Evolutionary conservation across 2,329 filamentous ascomycete genomes (phyloP).

Genomic region (Sclerotinia trifoliorum): DNA sequence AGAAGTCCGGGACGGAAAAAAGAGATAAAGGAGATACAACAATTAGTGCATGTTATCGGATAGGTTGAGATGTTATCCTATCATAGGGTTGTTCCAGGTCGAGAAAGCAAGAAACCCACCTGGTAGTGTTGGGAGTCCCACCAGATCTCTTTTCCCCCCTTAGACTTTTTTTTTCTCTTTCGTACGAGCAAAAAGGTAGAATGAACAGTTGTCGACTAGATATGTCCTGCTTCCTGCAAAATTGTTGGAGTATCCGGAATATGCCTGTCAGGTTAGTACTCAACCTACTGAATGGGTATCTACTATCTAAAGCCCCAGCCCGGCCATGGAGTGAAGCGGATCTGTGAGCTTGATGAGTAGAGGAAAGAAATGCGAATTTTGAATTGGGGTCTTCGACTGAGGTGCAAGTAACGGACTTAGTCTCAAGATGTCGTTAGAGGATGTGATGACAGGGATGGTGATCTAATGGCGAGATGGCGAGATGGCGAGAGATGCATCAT

Average conservation of each 20-base stretch:
- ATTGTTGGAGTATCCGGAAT: not conserved
- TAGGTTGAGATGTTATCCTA: not conserved
- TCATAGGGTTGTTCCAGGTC: not conserved
- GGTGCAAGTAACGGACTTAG: not conserved
- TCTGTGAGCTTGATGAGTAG: not conserved
- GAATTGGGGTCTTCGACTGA: too few relatives aligned
- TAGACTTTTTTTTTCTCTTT: too few relatives aligned
- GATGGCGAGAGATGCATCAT: not conserved
- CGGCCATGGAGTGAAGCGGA: not conserved
- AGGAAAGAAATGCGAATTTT: not conserved
- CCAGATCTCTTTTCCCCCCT: not conserved
- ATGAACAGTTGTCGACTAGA: not conserved
- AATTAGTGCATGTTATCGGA: not conserved
- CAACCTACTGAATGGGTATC: not conserved
- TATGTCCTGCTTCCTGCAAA: not conserved
- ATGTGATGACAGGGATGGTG: rapidly evolving
- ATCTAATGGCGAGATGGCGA: too few relatives aligned
- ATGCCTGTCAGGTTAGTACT: not conserved
- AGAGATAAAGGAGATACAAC: not conserved
- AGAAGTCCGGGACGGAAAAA: not conserved
- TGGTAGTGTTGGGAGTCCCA: not conserved
- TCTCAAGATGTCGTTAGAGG: not conserved
- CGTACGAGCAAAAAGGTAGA: too few relatives aligned
- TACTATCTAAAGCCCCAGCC: not conserved
- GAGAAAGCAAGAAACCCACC: not conserved